Evolutionary conservation across 352 stramenopile genomes (phyloP).

Genomic region (Phytophthora meadii): DNA sequence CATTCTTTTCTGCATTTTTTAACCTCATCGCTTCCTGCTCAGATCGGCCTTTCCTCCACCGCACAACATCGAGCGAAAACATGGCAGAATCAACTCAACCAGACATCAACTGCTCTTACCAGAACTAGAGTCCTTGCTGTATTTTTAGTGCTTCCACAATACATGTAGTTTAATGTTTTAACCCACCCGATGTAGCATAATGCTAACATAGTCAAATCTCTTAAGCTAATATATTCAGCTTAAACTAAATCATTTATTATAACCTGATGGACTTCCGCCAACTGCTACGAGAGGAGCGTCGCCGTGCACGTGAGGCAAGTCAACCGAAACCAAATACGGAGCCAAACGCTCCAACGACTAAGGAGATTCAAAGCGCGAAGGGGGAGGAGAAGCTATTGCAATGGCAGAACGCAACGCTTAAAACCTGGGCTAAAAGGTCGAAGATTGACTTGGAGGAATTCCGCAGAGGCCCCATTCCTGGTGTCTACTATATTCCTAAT

Average conservation of each 20-base stretch:
- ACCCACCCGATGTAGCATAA: too few species aligned
- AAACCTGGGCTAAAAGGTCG: constrained; percentile 36
- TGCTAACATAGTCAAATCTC: too few species aligned
- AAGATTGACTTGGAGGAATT: constrained; percentile 46
- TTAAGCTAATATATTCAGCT: too few species aligned
- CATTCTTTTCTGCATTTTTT: constrained; percentile 38
- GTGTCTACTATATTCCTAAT: constrained; percentile 68
- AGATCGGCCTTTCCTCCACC: constrained; percentile 50
- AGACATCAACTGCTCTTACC: constrained; percentile 1
- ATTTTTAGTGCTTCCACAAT: constrained; percentile 14
- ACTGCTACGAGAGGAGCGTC: constrained; percentile 60
- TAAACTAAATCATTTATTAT: too few species aligned
- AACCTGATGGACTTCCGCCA: constrained; percentile 57
- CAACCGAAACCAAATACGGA: background rate
- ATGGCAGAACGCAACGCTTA: constrained; percentile 23
- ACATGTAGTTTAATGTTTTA: background rate
- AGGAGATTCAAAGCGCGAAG: background rate
- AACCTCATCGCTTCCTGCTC: constrained; percentile 42
- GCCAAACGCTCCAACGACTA: background rate
- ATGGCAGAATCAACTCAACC: constrained; percentile 27
- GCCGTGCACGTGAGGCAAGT: constrained; percentile 37
- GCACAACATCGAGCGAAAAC: constrained; percentile 68
- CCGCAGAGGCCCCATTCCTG: constrained; percentile 43
- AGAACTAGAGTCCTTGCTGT: background rate
- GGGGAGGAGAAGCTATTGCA: constrained; percentile 1